Conservation (phyloP, 1,284 basidiomycete genomes). For the Stereum hirsutum region DNA sequence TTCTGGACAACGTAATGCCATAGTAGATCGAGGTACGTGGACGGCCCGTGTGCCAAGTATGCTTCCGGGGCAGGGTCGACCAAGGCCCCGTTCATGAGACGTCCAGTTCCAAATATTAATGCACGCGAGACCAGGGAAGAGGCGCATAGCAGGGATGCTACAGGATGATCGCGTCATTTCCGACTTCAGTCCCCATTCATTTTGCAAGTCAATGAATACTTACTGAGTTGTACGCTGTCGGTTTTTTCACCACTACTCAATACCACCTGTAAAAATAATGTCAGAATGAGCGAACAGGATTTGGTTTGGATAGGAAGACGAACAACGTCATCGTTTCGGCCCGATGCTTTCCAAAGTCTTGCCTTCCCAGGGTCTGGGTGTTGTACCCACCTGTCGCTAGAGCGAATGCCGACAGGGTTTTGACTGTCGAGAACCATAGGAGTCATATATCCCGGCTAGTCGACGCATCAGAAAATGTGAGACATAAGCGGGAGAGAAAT, state of each 20-base stretch:
- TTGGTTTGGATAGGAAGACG: background rate
- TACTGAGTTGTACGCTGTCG: conserved; percentile 15
- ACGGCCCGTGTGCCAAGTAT: background rate
- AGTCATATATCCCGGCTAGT: too few relatives aligned
- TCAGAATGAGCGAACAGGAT: too few relatives aligned
- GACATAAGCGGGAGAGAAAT: background rate
- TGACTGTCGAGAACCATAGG: background rate
- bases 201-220: background rate
- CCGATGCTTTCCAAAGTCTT: conserved; percentile 8
- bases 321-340: conserved; percentile 4
- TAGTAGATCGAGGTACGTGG: conserved; percentile 4
- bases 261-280: conserved; percentile 10
- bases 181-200: too few relatives aligned
- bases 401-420: background rate
- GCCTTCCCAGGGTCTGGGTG: conserved; percentile 1
- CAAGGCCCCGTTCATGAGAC: conserved; percentile 11
- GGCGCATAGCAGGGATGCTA: conserved; percentile 9
- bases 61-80: conserved; percentile 4
- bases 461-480: background rate
- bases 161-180: too few relatives aligned
- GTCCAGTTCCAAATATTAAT: conserved; percentile 11
- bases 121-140: conserved; percentile 8
- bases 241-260: conserved; percentile 16
- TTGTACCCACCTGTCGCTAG: background rate
- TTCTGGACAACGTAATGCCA: conserved; percentile 9